Base-by-base conservation (phyloP, 768 basidiomycete genomes). In the Dioszegia hungarica region DNA sequence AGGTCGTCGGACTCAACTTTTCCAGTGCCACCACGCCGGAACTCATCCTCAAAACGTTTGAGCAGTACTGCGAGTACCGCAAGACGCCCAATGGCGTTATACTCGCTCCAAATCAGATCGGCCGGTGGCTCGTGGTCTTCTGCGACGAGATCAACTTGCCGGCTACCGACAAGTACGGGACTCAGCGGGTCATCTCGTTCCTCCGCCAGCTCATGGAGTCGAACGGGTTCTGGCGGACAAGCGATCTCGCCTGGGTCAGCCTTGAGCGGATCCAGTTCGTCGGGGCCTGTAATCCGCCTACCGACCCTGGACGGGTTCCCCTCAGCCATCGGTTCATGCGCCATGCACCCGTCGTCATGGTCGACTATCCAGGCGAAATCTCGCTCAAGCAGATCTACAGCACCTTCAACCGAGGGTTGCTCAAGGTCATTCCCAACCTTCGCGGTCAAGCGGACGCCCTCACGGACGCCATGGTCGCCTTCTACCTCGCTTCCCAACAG, bases 111-210 rank as follows among this genome's bases (percentile, higher is more conserved):
- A 78, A 87, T 3, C 92, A 97, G 70, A 91, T 97, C 60, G 94
- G 94, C 25, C 86, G 92, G 43, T 99, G 95, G 95, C 82, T 99
- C 46, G 93, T 99, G 31, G 87, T 99, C n/a, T 99, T 99, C 79
- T 99, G 95, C 75, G 95, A 99, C 74, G 95, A 99, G 77, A 98
- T 99, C 81, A 99, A 99, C 72, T 79, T 99, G 3, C 95, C 95
- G 2, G 91, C 95, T 15, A 82, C 86, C 9, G 95, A 99, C 80
- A 94, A 92, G 77, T 99, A 99, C 69, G 95, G 95, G 2, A 99
- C 95, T 4, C 95, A 99, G 74, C 84, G 90, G 24, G 95, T 99
- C 70, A 98, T 99, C 70, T 97, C 94, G 1, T 99, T 98, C 82
- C 82, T 99, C 60, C 87, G 95, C 52, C 95, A 98, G 75, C 83